Evolutionary conservation across 805 yeast species (phyloP), one percentile per base, ranked within the genome.

Genomic region (Scheffersomyces stipitis): DNA sequence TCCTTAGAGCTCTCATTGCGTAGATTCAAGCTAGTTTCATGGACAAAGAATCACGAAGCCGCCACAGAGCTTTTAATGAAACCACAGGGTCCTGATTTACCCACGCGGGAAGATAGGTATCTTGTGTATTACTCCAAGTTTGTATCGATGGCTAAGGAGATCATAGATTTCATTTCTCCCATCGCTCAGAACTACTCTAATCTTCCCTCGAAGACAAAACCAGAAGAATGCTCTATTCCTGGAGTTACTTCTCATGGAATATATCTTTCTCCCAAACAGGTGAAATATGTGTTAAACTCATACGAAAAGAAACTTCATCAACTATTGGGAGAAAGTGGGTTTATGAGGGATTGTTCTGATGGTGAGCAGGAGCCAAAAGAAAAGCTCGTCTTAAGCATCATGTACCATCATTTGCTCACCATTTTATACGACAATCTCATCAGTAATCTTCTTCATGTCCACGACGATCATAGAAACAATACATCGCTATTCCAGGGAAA

Each of bases 371-470:
- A 31, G 15, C 56, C 71, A 1, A 63, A 63, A 41, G 73, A 66
- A 41, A 62, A 63, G 33, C 58, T 60, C 45, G 47, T 71, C 16
- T 47, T 73, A 13, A 64, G 69, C 3, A 63, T 76, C 13, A 68
- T 73, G 6, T 76, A 75, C 48, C 72, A 74, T 48, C 80, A 76
- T 45, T 50, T 75, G 22, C 47, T 74, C 28, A 70, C 75, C 71
- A 64, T 74, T 18, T 66, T 73, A 61, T 73, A 76, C 45, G 81
- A 76, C 45, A 73, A 68, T 42, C 61, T 75, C 18, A 74, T 75
- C n/a, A 71, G 73, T 48, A 56, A 68, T 35, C 49, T 48, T 30
- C 45, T 61, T 31, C 37, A 44, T 29, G 36, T 17, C 28, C 26
- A 20, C 22, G 20, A 20, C 15, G 22, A 29, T 17, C 28, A 33